Evolutionary conservation across 805 yeast species (phyloP), one percentile per base, ranked within the genome.

Genomic region (Metschnikowia orientalis): DNA sequence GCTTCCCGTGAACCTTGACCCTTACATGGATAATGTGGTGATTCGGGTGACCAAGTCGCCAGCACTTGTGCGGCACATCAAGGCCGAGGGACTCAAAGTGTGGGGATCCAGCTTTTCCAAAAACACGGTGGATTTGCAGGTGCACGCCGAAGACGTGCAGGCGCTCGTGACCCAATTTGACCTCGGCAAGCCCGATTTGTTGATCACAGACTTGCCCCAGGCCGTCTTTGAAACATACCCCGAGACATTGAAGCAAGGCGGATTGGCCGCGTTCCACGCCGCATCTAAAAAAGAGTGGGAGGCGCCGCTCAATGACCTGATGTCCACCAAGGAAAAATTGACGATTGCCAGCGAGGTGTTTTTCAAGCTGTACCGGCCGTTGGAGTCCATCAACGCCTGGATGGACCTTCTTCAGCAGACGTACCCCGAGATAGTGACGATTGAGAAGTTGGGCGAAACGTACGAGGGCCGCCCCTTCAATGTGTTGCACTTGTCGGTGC

Each of bases 381-480:
- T 85, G 39, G 71, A 73, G 18, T 72, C 86, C 4, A 79, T 88
- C 12, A 70, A 84, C 47, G 62, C 78, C 1, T 86, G 95, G 94
- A 64, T 81, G 42, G 81, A 76, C 28, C 46, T 78, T 14, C 49
- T 87, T 13, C 64, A 67, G 39, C 67, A 71, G 34, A 69, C 83
- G 2, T 84, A 72, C 53, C 86, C 94, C 0, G 70, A 77, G 7
- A 47, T 81, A 6, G 70, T 85, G n/a, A 57, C 56, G 3, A 54
- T 83, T 11, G 87, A 82, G 51, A 63, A 71, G 47, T 73, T 86
- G 10, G 97, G 96, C 2, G 68, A 69, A 36, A 83, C 95, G 0
- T 75, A 57, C 50, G 95, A 87, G 57, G 85, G 85, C 5, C 65
- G 92, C 34, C 77, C 75, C 17, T 69, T 80, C 50, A 77, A 74